phyloP scores from a whole-genome alignment of 176 grass and related monocot genomes.

The Bromus sterilis region DNA sequence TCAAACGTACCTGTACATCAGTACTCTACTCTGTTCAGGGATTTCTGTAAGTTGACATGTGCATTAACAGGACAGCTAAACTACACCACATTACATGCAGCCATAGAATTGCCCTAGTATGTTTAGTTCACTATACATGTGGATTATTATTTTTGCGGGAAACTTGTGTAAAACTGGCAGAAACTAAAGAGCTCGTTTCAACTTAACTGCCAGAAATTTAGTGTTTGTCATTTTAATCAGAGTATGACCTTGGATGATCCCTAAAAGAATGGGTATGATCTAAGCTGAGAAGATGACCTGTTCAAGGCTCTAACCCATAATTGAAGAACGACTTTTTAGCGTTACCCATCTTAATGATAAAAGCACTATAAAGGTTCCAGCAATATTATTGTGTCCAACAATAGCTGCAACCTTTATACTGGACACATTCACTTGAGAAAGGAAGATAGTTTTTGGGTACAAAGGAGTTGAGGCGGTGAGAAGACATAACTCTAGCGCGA shows the following conservation, averaged over 20 bases:
- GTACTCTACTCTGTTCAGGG: slow-evolving; percentile 3
- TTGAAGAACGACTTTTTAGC: slow-evolving; percentile 41
- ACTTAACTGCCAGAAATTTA: background rate
- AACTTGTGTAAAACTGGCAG: background rate
- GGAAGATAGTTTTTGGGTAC: too few relatives aligned
- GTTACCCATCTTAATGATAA: slow-evolving; percentile 67
- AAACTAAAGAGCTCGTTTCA: background rate
- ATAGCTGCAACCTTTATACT: too few relatives aligned
- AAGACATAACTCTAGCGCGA: too few relatives aligned
- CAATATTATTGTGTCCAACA: too few relatives aligned
- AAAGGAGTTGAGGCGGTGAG: too few relatives aligned
- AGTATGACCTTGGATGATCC: slow-evolving; percentile 73
- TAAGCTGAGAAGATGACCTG: slow-evolving; percentile 69
- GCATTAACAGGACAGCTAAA: background rate
- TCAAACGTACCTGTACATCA: background rate
- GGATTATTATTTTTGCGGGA: too few relatives aligned
- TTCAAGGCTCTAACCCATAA: slow-evolving; percentile 81
- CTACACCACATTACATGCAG: background rate
- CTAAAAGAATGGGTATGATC: too few relatives aligned
- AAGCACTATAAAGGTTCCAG: too few relatives aligned
- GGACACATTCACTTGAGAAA: too few relatives aligned
- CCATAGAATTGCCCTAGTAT: background rate
- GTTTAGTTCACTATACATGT: background rate
- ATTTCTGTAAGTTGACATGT: slow-evolving; percentile 20
- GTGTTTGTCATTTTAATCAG: slow-evolving; percentile 26